Evolutionary conservation across 306 rosid genomes (phyloP), one percentile per base, ranked within the genome.

Genomic region (Arachis hypogaea): DNA sequence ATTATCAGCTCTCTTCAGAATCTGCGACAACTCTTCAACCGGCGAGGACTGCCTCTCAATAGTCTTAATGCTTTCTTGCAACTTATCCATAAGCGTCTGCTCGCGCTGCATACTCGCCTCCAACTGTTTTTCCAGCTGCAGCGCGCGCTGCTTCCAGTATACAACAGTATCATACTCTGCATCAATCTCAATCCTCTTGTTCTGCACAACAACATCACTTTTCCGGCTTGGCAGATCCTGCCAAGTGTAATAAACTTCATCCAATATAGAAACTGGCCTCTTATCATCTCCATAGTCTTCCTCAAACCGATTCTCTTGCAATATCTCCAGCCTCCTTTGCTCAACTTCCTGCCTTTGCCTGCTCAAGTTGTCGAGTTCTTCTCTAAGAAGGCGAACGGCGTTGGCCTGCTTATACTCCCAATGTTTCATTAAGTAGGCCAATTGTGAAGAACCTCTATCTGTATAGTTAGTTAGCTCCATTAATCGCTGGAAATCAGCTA

Each of bases 401-500:
- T 95, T 92, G 40, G 99, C 97, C 63, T 95, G 98, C 85, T 87
- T 90, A 60, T 92, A 90, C 78, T 92, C 97, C 99, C 96, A 92
- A 74, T 88, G 86, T 69, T 95, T 80, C 76, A 91, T 87, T 29
- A 95, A 95, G 72, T 83, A 83, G 0, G 93, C 88, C 42, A 95
- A 57, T 77, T 95, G 99, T 55, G 96, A 90, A 40, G 98, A 87
- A 63, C 99, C 99, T 76, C 82, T 88, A 6, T 95, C 98, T 4
- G 96, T 88, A 44, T 87, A 90, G 75, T 86, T 84, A 5, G 98
- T 90, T 11, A 95, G 88, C 87, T 95, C 98, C 78, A 88, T 67
- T 14, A 95, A 89, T 38, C 96, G 85, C 83, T 90, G 84, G 68
- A 95, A 90, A 85, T 95, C 98, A 2, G 92, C 96, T 59, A 87